Evolutionary conservation across 306 rosid species (phyloP), one percentile per base, ranked within the genome.

Genomic region (Prunus padus): DNA sequence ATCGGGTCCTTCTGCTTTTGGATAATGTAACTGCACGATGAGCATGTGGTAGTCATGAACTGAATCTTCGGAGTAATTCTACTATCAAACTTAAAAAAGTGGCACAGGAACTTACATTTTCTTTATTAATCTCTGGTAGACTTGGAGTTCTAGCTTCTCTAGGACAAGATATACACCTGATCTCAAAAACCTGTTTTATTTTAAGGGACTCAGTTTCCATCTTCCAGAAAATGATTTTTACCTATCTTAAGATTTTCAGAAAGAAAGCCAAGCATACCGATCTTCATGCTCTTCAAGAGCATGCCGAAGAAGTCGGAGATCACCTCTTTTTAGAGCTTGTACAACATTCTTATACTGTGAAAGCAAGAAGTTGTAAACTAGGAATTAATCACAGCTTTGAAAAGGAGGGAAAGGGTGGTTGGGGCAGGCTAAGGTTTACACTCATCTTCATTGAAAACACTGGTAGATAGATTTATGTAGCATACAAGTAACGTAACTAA

Each of bases 141-240:
- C 96, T 82, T 92, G 99, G 67, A 95, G 99, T 85, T 95, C 99
- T 79, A 95, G 84, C 88, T 95, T 95, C 82, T 95, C 99, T 9
- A 95, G 88, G 81, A 95, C 99, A 59, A 95, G 97, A 88, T 90
- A 92, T 25, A 95, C 99, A 46, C 99, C 99, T 45, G 97, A 95
- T 83, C 96, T 89, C 83, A 95, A 87, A 90, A 92, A 95, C 87
- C 99, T 92, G 80, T 56, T 67, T 56, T 28, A 75, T 6, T 76
- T 64, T 33, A 83, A 68, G 75, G 49, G 26, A 73, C 60, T 75
- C 51, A 12, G 56, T 73, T 75, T 40, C 65, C 52, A 72, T 46
- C 68, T 46, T 63, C 71, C 19, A 67, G 14, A 80, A 57, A 79
- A 44, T 52, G 59, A 46, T 28, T 49, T 62, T 33, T 60, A 42